Conservation (phyloP, 1,284 basidiomycete genomes). For the Ustilago curta region DNA sequence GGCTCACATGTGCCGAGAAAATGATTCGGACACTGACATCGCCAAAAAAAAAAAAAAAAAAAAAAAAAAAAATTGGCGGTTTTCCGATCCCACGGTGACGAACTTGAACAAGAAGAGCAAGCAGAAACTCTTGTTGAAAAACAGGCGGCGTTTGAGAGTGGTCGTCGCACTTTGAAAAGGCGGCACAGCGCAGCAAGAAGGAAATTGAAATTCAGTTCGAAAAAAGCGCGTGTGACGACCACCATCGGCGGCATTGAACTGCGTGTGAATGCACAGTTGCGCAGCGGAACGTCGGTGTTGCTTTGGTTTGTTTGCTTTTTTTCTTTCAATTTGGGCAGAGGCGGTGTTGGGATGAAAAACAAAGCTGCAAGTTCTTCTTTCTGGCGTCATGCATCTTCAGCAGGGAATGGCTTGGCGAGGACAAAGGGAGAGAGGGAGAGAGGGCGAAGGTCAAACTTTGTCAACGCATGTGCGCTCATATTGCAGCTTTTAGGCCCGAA, state of each 20-base stretch:
- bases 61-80: no score
- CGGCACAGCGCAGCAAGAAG: background rate
- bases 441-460: no score
- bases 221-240: background rate
- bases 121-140: background rate
- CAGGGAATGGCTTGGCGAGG: no score
- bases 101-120: background rate
- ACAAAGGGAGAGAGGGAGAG: no score
- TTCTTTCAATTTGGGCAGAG: background rate
- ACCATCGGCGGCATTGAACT: background rate
- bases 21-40: background rate
- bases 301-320: background rate
- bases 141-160: background rate
- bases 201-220: no score
- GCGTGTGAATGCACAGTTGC: constrained; percentile 2
- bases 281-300: constrained; percentile 1
- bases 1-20: constrained; percentile 1
- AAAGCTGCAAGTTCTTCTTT: no score
- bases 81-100: background rate
- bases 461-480: no score
- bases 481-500: no score
- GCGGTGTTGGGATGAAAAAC: no score
- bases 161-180: constrained; percentile 5
- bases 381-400: no score
- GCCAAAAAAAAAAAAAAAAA: no score